Percentiles rank a stretch among this genome's conserved stretches.
phyloP scores from a whole-genome alignment of 306 rosid genomes.

The Hippophae gyantsensis region DNA sequence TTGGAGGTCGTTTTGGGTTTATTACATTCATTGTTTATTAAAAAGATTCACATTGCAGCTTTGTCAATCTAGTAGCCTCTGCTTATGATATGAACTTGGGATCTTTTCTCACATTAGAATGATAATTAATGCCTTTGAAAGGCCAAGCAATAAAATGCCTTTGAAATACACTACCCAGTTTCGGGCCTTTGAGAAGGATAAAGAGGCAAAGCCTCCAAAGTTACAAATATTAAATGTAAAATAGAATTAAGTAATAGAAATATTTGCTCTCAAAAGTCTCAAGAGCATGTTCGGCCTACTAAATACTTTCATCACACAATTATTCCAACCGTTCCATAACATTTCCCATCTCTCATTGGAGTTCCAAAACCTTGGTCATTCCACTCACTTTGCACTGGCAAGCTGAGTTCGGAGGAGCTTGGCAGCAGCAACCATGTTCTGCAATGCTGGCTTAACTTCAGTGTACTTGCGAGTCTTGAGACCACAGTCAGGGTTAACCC shows the following conservation, averaged over 20 bases:
- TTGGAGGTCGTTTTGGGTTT: too few relatives aligned
- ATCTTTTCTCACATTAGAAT: too few relatives aligned
- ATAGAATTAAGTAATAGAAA: background rate
- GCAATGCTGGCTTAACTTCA: slow-evolving; percentile 80
- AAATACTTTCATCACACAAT: slow-evolving; percentile 33
- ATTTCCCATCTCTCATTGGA: background rate
- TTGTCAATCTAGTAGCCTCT: too few relatives aligned
- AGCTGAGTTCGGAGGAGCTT: slow-evolving; percentile 73
- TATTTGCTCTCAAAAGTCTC: slow-evolving; percentile 28
- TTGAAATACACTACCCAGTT: slow-evolving; percentile 2
- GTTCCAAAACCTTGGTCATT: background rate
- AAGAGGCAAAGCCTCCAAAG: slow-evolving; percentile 35
- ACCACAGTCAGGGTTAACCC: slow-evolving; percentile 97
- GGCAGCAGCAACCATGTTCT: slow-evolving; percentile 73
- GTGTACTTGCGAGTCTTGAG: slow-evolving; percentile 86
- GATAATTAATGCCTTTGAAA: background rate
- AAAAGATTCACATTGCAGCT: too few relatives aligned
- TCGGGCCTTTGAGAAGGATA: slow-evolving; percentile 15
- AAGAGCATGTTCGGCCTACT: slow-evolving; percentile 26
- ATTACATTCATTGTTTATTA: too few relatives aligned
- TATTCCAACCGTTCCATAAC: slow-evolving; percentile 34
- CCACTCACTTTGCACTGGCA: slow-evolving; percentile 53
- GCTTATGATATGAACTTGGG: too few relatives aligned
- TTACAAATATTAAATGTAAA: slow-evolving; percentile 16
- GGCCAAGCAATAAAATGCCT: background rate